These are phyloP conservation scores for Aureobasidium namibiae DNA, from an alignment of 2,329 filamentous ascomycete genomes.

Conservation along the genomic window DNA sequence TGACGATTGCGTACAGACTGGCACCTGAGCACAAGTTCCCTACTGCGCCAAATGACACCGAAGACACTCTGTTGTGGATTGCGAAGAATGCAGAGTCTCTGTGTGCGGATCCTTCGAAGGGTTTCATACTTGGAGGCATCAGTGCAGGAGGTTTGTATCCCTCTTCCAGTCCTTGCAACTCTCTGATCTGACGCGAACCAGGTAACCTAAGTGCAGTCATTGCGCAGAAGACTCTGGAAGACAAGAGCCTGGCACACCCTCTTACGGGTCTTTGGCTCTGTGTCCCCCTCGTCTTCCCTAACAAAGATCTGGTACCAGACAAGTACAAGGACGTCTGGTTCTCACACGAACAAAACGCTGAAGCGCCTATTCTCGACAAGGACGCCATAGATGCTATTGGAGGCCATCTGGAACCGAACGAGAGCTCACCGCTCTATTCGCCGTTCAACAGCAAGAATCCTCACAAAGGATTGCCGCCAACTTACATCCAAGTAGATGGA, in stretches of 20 bases:
- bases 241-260: constrained; percentile 31
- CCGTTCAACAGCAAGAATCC: constrained; percentile 27
- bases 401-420: constrained; percentile 11
- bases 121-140: constrained; percentile 43
- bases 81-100: constrained; percentile 32
- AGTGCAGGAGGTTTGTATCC: constrained; percentile 33
- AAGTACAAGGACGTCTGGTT: constrained; percentile 33
- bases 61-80: constrained; percentile 40
- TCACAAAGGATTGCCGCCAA: constrained; percentile 33
- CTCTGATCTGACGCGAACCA: neutral
- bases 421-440: constrained; percentile 18
- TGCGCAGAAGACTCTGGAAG: constrained; percentile 34
- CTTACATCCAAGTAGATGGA: constrained; percentile 45
- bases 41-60: constrained; percentile 35
- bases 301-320: constrained; percentile 26
- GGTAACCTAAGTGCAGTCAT: constrained; percentile 31
- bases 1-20: constrained; percentile 38
- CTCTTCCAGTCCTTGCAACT: no score
- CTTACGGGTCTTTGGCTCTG: constrained; percentile 41
- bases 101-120: constrained; percentile 34
- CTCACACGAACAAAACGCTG: constrained; percentile 35
- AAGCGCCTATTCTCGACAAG: constrained; percentile 28
- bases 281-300: constrained; percentile 32
- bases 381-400: constrained; percentile 22
- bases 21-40: constrained; percentile 42